These are phyloP conservation scores for Lachancea sp. DNA, from an alignment of 805 yeast species.

Conservation along the genomic window DNA sequence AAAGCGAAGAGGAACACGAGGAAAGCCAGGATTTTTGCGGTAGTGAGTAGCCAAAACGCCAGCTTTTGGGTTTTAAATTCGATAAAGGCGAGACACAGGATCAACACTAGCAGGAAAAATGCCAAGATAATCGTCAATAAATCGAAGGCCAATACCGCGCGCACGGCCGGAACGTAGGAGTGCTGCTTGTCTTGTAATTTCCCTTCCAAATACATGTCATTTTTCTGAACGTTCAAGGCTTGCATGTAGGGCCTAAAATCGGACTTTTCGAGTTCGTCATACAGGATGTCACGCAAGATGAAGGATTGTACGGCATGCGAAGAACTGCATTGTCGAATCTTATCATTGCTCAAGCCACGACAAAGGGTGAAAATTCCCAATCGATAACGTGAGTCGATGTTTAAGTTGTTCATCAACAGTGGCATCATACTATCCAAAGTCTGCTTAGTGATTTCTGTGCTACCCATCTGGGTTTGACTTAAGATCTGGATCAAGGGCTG, in stretches of 20 bases:
- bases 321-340: constrained; percentile 21
- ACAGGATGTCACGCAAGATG: constrained; percentile 29
- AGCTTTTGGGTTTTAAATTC: background rate
- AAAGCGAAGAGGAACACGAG: constrained; percentile 23
- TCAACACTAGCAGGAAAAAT: constrained; percentile 17
- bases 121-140: constrained; percentile 23
- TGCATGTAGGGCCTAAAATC: constrained; percentile 28
- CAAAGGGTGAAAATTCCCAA: constrained; percentile 30
- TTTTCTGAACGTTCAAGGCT: constrained; percentile 23
- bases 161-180: constrained; percentile 31
- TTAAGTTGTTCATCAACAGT: constrained; percentile 21
- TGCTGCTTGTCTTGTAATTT: constrained; percentile 25
- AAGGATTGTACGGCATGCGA: constrained; percentile 32
- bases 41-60: background rate
- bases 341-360: constrained; percentile 18
- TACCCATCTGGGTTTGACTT: constrained; percentile 12
- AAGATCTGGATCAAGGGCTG: constrained; percentile 21
- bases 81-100: constrained; percentile 11
- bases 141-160: constrained; percentile 28
- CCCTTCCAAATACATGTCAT: constrained; percentile 29
- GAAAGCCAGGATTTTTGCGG: constrained; percentile 9
- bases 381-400: constrained; percentile 26
- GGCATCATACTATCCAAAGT: constrained; percentile 23
- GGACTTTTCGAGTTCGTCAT: constrained; percentile 25
- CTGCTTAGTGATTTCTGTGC: constrained; percentile 16